Base-by-base conservation (phyloP, 2,329 filamentous ascomycete genomes). In the Thielaviopsis euricoi region DNA sequence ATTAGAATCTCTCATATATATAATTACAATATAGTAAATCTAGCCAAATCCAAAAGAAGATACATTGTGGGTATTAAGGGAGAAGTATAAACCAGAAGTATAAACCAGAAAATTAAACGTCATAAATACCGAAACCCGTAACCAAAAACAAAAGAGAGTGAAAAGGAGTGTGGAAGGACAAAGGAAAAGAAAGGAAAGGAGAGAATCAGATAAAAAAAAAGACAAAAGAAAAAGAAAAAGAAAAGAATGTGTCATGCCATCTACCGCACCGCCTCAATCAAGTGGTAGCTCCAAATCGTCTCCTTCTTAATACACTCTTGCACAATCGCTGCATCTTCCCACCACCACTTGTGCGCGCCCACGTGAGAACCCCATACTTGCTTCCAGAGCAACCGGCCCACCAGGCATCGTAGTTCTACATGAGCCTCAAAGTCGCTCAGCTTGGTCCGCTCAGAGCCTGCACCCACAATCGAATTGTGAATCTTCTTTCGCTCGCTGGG, bases 321-420 rank as follows among this genome's bases (percentile, higher is more conserved):
- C 1, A 80, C 67, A 58, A 78, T 79, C 1, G 67, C 71, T 13
- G 70, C 67, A 33, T 82, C 76, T 49, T 83, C 78, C 80, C 80
- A 83, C 81, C 81, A 84, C 79, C 79, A 82, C 50, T 65, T 69
- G 6, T 73, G 66, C 0, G 71, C 72, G 2, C 70, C 72, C 9
- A 81, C 73, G 60, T 73, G 76, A 2, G 65, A 64, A 0, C 80
- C 80, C 81, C 80, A 84, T 13, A 80, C 73, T 63, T 82, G 76
- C 63, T 74, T 73, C 81, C 81, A 84, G 19, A 84, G 68, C 71
- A 79, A 74, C 40, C 78, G 73, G 0, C 78, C 79, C 1, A 79
- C 71, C 1, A 76, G 66, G 58, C 72, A 77, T 58, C 75, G 74
- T 3, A 83, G 70, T 63, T 81, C 73, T 1, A 67, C 70, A 61